Evolutionary conservation across 805 yeast species (phyloP), one percentile per base, ranked within the genome.

Genomic region (Kurtzmaniella cleridarum): DNA sequence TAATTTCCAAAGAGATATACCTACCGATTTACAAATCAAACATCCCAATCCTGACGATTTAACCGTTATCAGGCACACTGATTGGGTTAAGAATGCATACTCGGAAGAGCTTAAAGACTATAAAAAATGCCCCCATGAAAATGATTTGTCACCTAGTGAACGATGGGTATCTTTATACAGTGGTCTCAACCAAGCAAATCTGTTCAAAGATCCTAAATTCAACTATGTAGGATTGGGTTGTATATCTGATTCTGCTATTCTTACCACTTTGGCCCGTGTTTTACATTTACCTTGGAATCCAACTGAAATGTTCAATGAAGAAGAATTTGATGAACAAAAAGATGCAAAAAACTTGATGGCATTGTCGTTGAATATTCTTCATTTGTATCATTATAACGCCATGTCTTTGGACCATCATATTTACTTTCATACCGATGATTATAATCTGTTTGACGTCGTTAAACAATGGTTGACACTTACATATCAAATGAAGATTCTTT

Each of bases 381-480:
- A 58, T 39, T 35, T 67, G 10, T 64, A 57, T 46, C 73, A 68
- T 44, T 68, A 68, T 50, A 62, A 60, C 39, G 73, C 73, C 18
- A 67, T 68, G 73, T 64, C 71, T 4, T 48, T 68, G 23, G 73
- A 67, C 46, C 73, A 68, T 49, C 72, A 67, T 45, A 53, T 68
- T 13, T 67, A 67, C 42, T 68, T 68, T 45, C 73, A 68, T 36
- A 46, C 49, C 27, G 56, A 51, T 32, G 48, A 47, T 20, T 48
- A 36, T 2, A 27, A 39, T 30, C 41, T 46, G 5, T 55, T 62
- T 33, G 65, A 67, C 36, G 45, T 63, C 5, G 55, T 59, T 27
- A 51, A 50, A 32, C 66, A 64, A 26, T 68, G 72, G 71, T 48
- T 64, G 27, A 50, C 60, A 7, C 58, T 65, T 38, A 48, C 55